phyloP scores from a whole-genome alignment of 2,329 filamentous ascomycete genomes.

The Rosellinia necatrix region DNA sequence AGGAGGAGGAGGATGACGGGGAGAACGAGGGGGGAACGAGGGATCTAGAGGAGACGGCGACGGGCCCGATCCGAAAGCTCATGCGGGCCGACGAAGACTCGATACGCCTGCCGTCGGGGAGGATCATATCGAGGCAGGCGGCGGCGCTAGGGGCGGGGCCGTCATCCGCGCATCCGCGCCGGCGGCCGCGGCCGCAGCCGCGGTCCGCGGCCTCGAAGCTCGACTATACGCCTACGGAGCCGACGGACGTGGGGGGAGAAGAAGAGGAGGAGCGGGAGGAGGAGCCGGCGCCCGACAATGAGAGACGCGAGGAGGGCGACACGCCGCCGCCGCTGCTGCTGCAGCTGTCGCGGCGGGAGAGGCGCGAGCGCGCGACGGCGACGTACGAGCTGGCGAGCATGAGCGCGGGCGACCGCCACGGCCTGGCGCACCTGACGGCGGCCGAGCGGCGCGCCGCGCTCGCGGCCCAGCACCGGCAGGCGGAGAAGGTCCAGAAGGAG shows the following conservation, averaged over 20 bases:
- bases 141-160: conserved; percentile 20
- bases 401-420: conserved; percentile 31
- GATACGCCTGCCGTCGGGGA: conserved; percentile 36
- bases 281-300: too few relatives aligned
- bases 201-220: conserved; percentile 23
- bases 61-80: conserved; percentile 19
- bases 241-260: conserved; percentile 7
- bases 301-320: too few relatives aligned
- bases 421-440: conserved; percentile 31
- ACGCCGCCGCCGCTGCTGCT: too few relatives aligned
- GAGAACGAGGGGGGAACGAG: conserved; percentile 2
- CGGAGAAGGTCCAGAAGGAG: conserved; percentile 34
- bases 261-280: conserved; percentile 22
- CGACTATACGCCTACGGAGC: conserved; percentile 19
- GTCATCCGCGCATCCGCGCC: conserved; percentile 22
- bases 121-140: conserved; percentile 32
- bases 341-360: conserved; percentile 34
- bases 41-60: neutral
- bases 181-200: conserved; percentile 19
- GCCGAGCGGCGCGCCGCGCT: conserved; percentile 33
- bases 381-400: conserved; percentile 31
- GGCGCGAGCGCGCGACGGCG: conserved; percentile 27
- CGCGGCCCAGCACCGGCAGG: conserved; percentile 29
- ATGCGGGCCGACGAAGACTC: conserved; percentile 29
- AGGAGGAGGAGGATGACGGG: neutral